Evolutionary conservation across 768 basidiomycete genomes (phyloP).

Genomic region (Erythrobasidium yunnanense): DNA sequence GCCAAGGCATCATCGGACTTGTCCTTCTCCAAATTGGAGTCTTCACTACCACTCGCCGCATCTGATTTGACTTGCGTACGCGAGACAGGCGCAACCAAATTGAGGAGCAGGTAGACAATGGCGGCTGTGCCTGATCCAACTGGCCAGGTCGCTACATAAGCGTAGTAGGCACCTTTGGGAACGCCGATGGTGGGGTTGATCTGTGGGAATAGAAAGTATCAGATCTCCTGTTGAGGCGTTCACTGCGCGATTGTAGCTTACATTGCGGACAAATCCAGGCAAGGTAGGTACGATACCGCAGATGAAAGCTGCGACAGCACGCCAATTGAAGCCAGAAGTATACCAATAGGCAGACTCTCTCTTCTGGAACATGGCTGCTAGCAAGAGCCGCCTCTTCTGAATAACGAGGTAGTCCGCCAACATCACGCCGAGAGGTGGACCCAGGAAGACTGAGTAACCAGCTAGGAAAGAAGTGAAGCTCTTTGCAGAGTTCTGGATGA

Average conservation of each 20-base stretch:
- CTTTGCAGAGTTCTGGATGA: constrained; percentile 43
- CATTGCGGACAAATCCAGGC: constrained; percentile 35
- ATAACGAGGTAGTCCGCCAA: constrained; percentile 58
- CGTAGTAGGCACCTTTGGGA: constrained; percentile 14
- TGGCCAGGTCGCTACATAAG: constrained; percentile 3
- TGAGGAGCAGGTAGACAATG: not conserved
- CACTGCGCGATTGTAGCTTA: constrained; percentile 9
- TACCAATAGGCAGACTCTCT: constrained; percentile 27
- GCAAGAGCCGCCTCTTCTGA: constrained; percentile 43
- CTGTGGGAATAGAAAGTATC: not conserved
- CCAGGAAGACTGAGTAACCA: constrained; percentile 75
- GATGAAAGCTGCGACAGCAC: constrained; percentile 32
- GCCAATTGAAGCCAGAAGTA: constrained; percentile 30
- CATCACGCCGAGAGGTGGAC: constrained; percentile 48
- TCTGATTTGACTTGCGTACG: too few species aligned
- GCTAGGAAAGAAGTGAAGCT: constrained; percentile 67
- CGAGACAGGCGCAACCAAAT: too few species aligned
- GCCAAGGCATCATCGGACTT: too few species aligned
- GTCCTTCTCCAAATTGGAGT: too few species aligned
- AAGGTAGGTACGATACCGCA: constrained; percentile 35
- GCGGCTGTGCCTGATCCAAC: constrained; percentile 6
- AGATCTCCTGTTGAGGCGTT: constrained; percentile 28
- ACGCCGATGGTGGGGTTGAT: constrained; percentile 28
- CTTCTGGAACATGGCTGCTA: not conserved
- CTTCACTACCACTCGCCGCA: too few species aligned